Base-by-base conservation (phyloP, 208 protist species). In the Leishmania gerbilli region DNA sequence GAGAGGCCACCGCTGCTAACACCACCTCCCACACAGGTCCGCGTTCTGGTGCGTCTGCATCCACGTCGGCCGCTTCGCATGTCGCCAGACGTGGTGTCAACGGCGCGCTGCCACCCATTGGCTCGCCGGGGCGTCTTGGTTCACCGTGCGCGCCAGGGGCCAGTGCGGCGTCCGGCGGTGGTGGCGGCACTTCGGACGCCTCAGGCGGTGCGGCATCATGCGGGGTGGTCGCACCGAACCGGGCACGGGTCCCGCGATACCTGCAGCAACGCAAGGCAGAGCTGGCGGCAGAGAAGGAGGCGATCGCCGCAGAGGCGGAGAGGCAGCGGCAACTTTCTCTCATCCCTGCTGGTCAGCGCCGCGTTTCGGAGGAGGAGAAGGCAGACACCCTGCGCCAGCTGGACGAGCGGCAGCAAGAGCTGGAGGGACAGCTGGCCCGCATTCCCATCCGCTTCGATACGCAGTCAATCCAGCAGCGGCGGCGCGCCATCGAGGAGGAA, bases 371-470 rank as follows among this genome's bases (percentile, higher is more conserved):
- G 40, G 90, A 88, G 64, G 94, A 97, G 83, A 92, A 94, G 84
- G 87, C 81, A 17, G 90, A 89, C 53, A 95, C 89, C 55, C 84
- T 97, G 65, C 76, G 51, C 27, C 84, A 81, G 47, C 80, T 97
- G 13, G 90, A 84, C 7, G 84, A 75, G 77, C 79, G 94, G 40
- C 82, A 88, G 69, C 81, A 84, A 58, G 94, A 97, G 85, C 81
- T 97, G 77, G 91, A 97, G 80, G n/a, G n/a, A 56, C 88, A 96
- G 84, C 84, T 97, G 34, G 87, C 87, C 47, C 91, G 92, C 51
- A 94, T 97, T 83, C 94, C 94, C 19, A 90, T 97, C 49, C 92
- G 94, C 34, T 97, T 92, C 74, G 94, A 97, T 80, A 97, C 94
- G 34, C 87, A 91, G 72, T 84, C 90, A 1, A 95, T 95, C 51